A percentile compares a stretch with the other conserved stretches of the same genome.
These are phyloP conservation scores for Zoysia japonica DNA, from an alignment of 176 grass and related monocot genomes.

Conservation along the genomic window DNA sequence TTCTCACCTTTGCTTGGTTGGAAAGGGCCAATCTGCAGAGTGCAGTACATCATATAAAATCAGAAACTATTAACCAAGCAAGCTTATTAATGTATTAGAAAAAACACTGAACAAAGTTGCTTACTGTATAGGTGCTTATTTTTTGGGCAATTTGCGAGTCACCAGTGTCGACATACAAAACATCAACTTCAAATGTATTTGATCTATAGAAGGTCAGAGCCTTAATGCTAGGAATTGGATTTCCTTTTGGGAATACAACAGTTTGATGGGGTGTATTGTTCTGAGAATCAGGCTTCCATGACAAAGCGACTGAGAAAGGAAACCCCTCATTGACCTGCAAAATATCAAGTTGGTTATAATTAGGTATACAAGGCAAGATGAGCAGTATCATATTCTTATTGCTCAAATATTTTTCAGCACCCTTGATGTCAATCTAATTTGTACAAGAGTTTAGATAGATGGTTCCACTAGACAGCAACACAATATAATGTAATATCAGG, in stretches of 20 bases:
- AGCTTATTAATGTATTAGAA: background rate
- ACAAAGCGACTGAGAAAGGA: slow-evolving; percentile 79
- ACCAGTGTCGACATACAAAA: slow-evolving; percentile 51
- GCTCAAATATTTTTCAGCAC: background rate
- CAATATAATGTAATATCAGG: background rate
- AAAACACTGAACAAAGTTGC: background rate
- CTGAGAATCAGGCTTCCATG: slow-evolving; percentile 73
- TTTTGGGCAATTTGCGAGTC: slow-evolving; percentile 55
- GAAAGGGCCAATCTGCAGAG: slow-evolving; percentile 77
- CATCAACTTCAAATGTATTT: slow-evolving; percentile 71
- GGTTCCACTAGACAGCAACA: background rate
- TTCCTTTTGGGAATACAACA: slow-evolving; percentile 80
- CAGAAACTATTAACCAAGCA: background rate
- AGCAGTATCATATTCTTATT: background rate
- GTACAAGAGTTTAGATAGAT: background rate
- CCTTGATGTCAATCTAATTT: background rate
- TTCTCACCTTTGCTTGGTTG: slow-evolving; percentile 64
- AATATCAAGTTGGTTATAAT: background rate
- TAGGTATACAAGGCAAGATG: background rate
- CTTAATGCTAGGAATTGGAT: slow-evolving; percentile 69
- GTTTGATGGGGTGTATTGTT: slow-evolving; percentile 56
- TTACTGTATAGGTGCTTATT: slow-evolving; percentile 88
- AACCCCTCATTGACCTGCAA: slow-evolving; percentile 79
- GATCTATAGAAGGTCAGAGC: slow-evolving; percentile 73
- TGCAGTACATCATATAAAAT: slow-evolving; percentile 1